Conservation (phyloP, 2,329 filamentous ascomycete genomes). For the Lizonia empirigonia region DNA sequence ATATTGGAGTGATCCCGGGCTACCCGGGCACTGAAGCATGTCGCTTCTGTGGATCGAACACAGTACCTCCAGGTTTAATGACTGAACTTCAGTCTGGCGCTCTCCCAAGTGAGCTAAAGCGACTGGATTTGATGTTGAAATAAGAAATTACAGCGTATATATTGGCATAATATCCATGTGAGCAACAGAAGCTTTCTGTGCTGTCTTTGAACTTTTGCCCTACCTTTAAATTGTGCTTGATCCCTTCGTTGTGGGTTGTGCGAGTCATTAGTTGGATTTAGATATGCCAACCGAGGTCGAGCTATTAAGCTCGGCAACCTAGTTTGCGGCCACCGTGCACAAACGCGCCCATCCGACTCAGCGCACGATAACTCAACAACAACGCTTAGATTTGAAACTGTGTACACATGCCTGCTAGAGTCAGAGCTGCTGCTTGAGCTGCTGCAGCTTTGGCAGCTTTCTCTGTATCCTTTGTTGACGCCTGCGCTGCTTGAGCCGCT, state of each 20-base stretch:
- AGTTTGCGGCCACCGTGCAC: too few species aligned
- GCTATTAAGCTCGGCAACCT: too few species aligned
- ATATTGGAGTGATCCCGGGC: conserved; percentile 10
- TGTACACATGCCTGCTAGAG: too few species aligned
- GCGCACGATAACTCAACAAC: too few species aligned
- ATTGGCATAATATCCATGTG: background rate
- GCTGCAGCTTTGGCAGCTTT: too few species aligned
- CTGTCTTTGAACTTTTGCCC: background rate
- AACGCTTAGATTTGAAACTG: too few species aligned
- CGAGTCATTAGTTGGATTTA: background rate
- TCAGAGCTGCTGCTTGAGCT: too few species aligned
- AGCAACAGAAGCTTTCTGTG: background rate
- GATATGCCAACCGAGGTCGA: background rate
- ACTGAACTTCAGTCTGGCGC: conserved; percentile 42
- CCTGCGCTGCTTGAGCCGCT: too few species aligned
- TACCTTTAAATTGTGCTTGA: background rate
- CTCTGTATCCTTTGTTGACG: too few species aligned
- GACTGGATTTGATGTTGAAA: conserved; percentile 18
- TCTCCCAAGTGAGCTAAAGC: conserved; percentile 42
- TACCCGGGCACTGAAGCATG: conserved; percentile 17
- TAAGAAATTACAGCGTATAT: background rate
- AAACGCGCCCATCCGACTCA: too few species aligned
- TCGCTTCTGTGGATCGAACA: conserved; percentile 23
- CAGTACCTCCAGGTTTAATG: conserved; percentile 39
- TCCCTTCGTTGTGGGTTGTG: background rate